Conservation (phyloP, 2,329 filamentous ascomycete genomes). For the Sphaerostilbella broomeana region DNA sequence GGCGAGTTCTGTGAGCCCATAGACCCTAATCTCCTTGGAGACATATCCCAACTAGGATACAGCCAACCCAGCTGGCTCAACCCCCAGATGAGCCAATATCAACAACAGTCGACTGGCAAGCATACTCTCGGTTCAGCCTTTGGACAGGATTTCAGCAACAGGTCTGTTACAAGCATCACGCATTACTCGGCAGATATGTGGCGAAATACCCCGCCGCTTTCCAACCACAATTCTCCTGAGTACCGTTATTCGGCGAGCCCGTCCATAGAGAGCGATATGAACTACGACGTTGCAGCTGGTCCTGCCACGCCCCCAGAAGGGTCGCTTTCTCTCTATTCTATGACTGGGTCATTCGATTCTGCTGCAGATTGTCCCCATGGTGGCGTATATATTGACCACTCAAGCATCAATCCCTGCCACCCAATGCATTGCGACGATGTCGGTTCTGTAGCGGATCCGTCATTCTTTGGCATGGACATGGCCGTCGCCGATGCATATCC, state of each 20-base stretch:
- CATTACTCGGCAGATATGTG: neutral
- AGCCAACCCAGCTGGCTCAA: neutral
- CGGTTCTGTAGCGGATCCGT: neutral
- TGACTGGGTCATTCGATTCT: slow-evolving; percentile 3
- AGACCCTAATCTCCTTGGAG: slow-evolving; percentile 1
- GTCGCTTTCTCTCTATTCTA: neutral
- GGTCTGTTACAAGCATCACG: neutral
- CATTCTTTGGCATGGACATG: slow-evolving; percentile 1
- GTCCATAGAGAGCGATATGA: slow-evolving; percentile 6
- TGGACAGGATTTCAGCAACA: neutral
- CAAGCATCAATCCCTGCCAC: neutral
- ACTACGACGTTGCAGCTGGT: neutral
- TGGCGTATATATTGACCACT: neutral
- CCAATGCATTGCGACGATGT: neutral
- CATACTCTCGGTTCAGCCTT: neutral
- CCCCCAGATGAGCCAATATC: neutral
- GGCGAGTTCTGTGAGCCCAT: slow-evolving; percentile 3
- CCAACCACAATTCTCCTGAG: slow-evolving; percentile 4
- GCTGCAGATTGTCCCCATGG: slow-evolving; percentile 1
- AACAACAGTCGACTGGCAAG: neutral
- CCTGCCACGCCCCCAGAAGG: slow-evolving; percentile 9
- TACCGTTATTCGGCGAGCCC: no score
- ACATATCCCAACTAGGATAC: neutral
- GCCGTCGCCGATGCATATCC: neutral
- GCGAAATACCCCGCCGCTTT: slow-evolving; percentile 2